These are phyloP conservation scores for Solanum peruvianum DNA, from an alignment of 257 asterid species.

Conservation along the genomic window DNA sequence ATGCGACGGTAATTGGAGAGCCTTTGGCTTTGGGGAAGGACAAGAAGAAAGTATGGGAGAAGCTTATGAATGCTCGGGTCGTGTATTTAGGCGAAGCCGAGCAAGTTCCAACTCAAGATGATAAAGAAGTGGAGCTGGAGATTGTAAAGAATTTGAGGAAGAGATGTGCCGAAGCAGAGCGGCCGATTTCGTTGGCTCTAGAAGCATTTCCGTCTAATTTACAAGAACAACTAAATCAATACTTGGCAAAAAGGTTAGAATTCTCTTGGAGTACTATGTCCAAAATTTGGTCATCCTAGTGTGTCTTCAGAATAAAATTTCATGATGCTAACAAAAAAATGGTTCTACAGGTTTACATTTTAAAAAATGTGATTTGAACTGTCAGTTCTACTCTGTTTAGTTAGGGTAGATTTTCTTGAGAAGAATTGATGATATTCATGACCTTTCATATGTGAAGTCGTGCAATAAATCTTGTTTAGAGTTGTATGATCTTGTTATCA, in stretches of 20 bases:
- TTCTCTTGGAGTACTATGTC: neutral
- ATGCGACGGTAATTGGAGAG: constrained; percentile 66
- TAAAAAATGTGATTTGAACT: neutral
- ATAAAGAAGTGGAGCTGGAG: constrained; percentile 70
- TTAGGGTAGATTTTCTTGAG: neutral
- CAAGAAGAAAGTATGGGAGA: constrained; percentile 61
- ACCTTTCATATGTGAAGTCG: neutral
- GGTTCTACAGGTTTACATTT: neutral
- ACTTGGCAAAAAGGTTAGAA: constrained; percentile 35
- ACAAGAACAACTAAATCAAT: constrained; percentile 57
- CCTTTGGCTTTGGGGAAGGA: constrained; percentile 61
- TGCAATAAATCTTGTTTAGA: neutral
- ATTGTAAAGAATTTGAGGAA: constrained; percentile 49
- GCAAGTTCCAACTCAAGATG: constrained; percentile 68
- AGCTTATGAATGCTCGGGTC: constrained; percentile 58
- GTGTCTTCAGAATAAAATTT: neutral
- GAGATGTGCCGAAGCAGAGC: constrained; percentile 44
- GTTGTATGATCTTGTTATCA: neutral
- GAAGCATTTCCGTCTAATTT: constrained; percentile 67
- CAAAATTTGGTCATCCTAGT: neutral
- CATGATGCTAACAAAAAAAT: neutral
- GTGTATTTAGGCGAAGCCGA: constrained; percentile 88
- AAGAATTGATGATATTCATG: neutral
- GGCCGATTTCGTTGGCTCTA: constrained; percentile 48
- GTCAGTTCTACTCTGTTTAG: neutral